Evolutionary conservation across 2,329 filamentous ascomycete species (phyloP), one percentile per base, ranked within the genome.

Genomic region (Fusarium heterosporum): DNA sequence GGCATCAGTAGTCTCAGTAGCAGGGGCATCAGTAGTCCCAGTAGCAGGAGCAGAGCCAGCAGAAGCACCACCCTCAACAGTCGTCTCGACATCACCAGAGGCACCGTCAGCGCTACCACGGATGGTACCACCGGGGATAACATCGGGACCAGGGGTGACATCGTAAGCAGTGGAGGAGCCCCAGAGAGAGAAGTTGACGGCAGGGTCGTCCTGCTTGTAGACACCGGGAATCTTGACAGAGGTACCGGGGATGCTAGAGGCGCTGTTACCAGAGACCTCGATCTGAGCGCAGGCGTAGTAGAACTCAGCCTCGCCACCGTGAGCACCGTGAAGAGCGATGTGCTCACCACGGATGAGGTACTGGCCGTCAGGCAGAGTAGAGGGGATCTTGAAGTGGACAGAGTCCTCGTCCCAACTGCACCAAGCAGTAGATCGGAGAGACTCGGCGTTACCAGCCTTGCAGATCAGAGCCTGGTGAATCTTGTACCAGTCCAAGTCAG

Each of bases 281-380:
- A 69, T n/a, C 22, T 69, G 66, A 3, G 66, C 66, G 11, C 66
- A 69, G 16, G 66, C 66, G 22, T 69, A 69, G 55, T 53, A 69
- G 29, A 69, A 69, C 52, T 69, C 66, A 9, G 66, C 66, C 45
- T 69, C 13, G 4, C 66, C 66, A 2, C 3, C 43, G 26, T 69
- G 66, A 13, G 66, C 66, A 14, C 66, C 66, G 32, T 69, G 66
- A 2, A 69, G 66, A 41, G 19, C 66, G 14, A 69, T 69, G 22
- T 69, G 66, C 42, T 69, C 66, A 32, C 54, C 66, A 6, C 66
- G 66, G 52, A 69, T 12, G 6, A 69, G 62, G 16, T 69, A 69
- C 42, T 64, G 39, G 28, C 57, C 57, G 3, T 60, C 28, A 2
- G 57, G 57, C 8, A 60, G 55, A 36, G 55, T 53, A 13, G 57